phyloP scores from a whole-genome alignment of 768 basidiomycete species.

The Termitomyces sp. region DNA sequence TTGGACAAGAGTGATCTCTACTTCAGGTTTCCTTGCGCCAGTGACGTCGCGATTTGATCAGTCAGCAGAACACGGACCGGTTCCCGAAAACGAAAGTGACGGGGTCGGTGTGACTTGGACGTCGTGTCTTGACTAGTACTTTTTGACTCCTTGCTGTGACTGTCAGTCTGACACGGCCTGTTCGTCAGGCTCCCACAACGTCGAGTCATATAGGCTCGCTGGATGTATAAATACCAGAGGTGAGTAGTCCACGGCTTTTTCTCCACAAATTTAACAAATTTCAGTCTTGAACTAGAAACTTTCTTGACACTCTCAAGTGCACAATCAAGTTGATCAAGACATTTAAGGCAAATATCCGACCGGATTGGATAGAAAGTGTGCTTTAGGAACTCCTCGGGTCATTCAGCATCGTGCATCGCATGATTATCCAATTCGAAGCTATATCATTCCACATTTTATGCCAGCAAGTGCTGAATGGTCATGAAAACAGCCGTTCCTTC shows the following conservation, averaged over 20 bases:
- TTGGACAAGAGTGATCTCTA: neutral
- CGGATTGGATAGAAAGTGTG: neutral
- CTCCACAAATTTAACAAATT: neutral
- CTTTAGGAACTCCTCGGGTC: neutral
- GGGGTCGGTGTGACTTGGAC: too few relatives aligned
- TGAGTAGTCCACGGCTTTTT: neutral
- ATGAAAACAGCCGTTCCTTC: conserved; percentile 4
- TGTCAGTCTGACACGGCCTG: neutral
- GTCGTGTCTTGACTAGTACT: neutral
- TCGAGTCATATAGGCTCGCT: neutral
- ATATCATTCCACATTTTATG: neutral
- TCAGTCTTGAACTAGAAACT: neutral
- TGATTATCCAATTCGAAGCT: neutral
- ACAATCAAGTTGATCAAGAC: neutral
- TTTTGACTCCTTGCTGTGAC: neutral
- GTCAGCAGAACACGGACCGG: neutral
- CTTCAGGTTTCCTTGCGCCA: neutral
- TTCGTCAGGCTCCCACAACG: neutral
- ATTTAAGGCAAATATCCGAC: neutral
- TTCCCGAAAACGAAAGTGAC: too few relatives aligned
- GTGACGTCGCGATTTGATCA: neutral
- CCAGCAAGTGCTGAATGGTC: neutral
- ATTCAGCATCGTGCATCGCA: neutral
- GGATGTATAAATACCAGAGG: conserved; percentile 3
- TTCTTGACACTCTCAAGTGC: neutral